Base-by-base conservation (phyloP, 306 rosid genomes). In the Citrullus mucosospermus region DNA sequence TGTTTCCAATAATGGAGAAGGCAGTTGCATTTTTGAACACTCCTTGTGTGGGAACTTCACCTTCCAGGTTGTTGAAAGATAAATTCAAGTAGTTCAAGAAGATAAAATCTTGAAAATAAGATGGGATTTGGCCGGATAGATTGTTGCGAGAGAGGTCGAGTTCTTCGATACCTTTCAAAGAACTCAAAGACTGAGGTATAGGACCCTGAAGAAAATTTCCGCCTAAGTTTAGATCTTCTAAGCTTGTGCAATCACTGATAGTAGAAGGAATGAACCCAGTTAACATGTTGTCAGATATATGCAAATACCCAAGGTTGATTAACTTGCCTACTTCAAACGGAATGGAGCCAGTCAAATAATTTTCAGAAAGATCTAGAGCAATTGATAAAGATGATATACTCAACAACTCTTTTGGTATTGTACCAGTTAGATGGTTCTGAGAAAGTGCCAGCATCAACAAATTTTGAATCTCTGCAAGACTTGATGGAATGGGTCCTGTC, bases 141-240 rank as follows among this genome's bases (percentile, higher is more conserved):
- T 79, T 76, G 73, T 85, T 85, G n/a, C n/a, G 46, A 14, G 85
- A 85, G 22, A 82, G 59, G 38, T 85, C 82, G 1, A 82, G 14
- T 0, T 43, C 13, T 22, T 34, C 57, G 3, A 82, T 32, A 1
- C 82, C 82, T 51, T 43, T 79, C 57, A 82, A 59, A 54, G 61
- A 60, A 18, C 54, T 68, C 62, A 80, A 53, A 38, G 69, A 28
- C 3, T 6, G 18, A 18, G 84, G 88, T 14, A 85, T 53, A 9
- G 8, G 72, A 17, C 86, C 82, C 28, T 15, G 22, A 17, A 85
- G 78, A 9, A 38, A 72, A 43, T 82, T 82, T 6, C 73, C 78
- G 1, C 51, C 53, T 46, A 80, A 67, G 46, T 71, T 5, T 28
- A 82, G 54, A 20, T 2, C 16, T 15, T 6, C 77, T 55, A 85